Percentiles rank a stretch among this genome's conserved stretches.
Conservation (phyloP, 768 basidiomycete species). For the Crassisporium funariophilum region DNA sequence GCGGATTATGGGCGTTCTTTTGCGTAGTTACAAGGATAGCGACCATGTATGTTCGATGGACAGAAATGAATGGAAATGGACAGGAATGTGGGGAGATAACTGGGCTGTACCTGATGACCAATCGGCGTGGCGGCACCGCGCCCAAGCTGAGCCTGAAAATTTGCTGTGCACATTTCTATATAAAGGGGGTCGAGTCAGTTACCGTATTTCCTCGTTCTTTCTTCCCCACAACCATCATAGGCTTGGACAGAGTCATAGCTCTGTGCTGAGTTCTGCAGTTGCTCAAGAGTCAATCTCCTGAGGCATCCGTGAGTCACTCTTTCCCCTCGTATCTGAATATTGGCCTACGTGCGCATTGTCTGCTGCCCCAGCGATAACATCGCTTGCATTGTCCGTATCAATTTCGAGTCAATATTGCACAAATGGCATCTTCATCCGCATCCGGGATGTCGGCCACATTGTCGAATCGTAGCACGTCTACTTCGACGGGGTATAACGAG, state of each 20-base stretch:
- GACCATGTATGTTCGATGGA: neutral
- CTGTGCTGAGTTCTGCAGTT: constrained; percentile 15
- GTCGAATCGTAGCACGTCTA: constrained; percentile 21
- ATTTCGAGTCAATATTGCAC: constrained; percentile 16
- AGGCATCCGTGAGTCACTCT: constrained; percentile 38
- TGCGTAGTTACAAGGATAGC: neutral
- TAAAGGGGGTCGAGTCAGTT: constrained; percentile 27
- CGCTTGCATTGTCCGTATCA: constrained; percentile 12
- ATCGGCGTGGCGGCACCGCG: constrained; percentile 18
- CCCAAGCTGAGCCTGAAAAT: constrained; percentile 23
- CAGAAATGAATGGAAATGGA: neutral
- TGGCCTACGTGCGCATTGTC: constrained; percentile 30
- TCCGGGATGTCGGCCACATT: constrained; percentile 18
- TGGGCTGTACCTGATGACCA: constrained; percentile 3
- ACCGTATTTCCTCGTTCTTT: constrained; percentile 13
- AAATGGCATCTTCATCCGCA: constrained; percentile 24
- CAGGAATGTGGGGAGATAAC: neutral
- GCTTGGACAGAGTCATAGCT: constrained; percentile 22
- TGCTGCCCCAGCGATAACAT: constrained; percentile 17
- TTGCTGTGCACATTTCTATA: constrained; percentile 28
- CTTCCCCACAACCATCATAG: constrained; percentile 17
- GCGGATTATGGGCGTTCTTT: neutral
- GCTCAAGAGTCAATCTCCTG: constrained; percentile 22
- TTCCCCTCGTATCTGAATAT: constrained; percentile 22
- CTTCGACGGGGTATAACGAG: constrained; percentile 18